Evolutionary conservation across 73 alveolate genomes (phyloP).

Genomic region (Blepharisma stoltei): DNA sequence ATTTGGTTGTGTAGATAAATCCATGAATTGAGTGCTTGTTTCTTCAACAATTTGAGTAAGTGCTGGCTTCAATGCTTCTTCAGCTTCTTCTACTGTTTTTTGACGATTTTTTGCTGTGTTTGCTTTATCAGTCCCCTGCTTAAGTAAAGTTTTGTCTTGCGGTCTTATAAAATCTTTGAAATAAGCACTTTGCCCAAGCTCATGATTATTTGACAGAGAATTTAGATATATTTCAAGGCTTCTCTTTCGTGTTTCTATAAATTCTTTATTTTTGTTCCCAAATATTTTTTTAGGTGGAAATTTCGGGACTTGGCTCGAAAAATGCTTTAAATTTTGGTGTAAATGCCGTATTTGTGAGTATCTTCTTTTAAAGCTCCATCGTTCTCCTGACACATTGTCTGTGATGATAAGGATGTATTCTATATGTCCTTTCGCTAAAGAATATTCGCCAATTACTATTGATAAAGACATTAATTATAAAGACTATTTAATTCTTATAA

Average conservation of each 20-base stretch:
- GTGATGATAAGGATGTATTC: not conserved
- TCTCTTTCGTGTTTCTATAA: slow-evolving; percentile 48
- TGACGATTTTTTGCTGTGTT: too few species aligned
- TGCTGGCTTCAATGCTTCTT: too few species aligned
- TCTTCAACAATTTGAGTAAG: too few species aligned
- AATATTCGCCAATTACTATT: not conserved
- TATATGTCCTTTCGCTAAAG: not conserved
- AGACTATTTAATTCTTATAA: not conserved
- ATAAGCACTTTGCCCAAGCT: not conserved
- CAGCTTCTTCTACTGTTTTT: too few species aligned
- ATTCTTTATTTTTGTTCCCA: slow-evolving; percentile 59
- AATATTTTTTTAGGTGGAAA: slow-evolving; percentile 74
- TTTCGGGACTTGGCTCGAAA: slow-evolving; percentile 39
- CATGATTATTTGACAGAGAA: slow-evolving; percentile 39
- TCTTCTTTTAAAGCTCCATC: slow-evolving; percentile 32
- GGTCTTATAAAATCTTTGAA: slow-evolving; percentile 22
- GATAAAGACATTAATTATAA: slow-evolving; percentile 9
- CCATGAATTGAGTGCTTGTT: too few species aligned
- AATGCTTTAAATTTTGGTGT: not conserved
- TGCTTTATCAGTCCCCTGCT: too few species aligned
- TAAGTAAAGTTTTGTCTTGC: not conserved
- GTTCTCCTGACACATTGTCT: not conserved
- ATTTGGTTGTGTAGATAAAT: too few species aligned
- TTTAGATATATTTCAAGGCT: slow-evolving; percentile 52
- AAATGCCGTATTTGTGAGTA: slow-evolving; percentile 19